Base-by-base conservation (phyloP, 2,329 filamentous ascomycete species). In the Penicillium sp. region DNA sequence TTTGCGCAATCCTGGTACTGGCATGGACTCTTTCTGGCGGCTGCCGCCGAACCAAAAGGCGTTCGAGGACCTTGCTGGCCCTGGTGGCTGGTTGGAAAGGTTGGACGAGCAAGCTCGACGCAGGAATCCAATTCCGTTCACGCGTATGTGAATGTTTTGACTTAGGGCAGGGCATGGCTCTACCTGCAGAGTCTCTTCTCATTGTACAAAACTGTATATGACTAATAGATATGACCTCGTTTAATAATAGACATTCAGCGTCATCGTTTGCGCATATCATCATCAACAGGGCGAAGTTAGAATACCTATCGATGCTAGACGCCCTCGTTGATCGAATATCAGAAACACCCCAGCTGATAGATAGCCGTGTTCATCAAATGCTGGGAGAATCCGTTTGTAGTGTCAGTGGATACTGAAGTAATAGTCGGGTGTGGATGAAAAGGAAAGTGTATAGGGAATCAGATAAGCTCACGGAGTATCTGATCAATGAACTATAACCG, bases 31-130 rank as follows among this genome's bases (percentile, higher is more conserved):
- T 6, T 69, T 65, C 56, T 69, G 64, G 63, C 58, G 66, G 46
- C 48, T 65, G 22, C 61, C 60, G 7, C 58, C 61, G 3, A 68
- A 65, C 28, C 54, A 55, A 18, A 60, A 54, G 28, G 64, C 64
- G 1, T 51, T 64, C 22, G 36, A 51, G 9, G 60, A 63, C 24
- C 50, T 68, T 36, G 41, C 49, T 26, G 57, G 60, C 6, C 42
- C 47, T 3, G 52, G 57, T 18, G 65, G 66, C 0, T 65, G 62
- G 61, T 47, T 64, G 39, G 50, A 57, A 9, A 42, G 35, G 20
- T 23, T 37, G 35, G 35, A 37, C n/a, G 35, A 37, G 35, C 18
- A 24, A 22, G 35, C 18, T 24, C 35, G 35, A 6, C 35, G 20
- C 35, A 13, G 20, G 24, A 35, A 31, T 47, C 10, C 32, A 34